These are phyloP conservation scores for Colletotrichum cuscutae DNA, from an alignment of 2,329 filamentous ascomycete genomes.

Conservation along the genomic window DNA sequence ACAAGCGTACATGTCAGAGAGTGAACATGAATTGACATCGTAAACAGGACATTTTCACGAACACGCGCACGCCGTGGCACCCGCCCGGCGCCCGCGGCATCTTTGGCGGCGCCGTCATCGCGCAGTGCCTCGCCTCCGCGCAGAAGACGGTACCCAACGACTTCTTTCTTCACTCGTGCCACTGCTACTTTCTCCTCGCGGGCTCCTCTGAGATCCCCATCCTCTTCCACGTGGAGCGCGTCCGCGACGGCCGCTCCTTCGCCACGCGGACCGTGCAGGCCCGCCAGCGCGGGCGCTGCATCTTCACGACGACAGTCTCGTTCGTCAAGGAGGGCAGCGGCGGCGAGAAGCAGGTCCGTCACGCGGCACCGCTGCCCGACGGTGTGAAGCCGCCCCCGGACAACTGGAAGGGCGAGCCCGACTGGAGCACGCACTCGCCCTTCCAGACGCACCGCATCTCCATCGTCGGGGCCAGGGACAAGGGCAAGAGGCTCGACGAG, in stretches of 20 bases:
- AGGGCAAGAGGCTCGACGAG: constrained; percentile 50
- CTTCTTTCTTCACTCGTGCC: constrained; percentile 94
- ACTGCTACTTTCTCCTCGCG: constrained; percentile 98
- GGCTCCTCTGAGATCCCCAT: constrained; percentile 87
- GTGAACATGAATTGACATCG: not conserved
- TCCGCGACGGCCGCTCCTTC: constrained; percentile 90
- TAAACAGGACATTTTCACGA: constrained; percentile 90
- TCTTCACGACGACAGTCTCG: constrained; percentile 95
- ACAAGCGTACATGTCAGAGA: not conserved
- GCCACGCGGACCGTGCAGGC: constrained; percentile 97
- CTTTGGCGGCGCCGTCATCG: constrained; percentile 93
- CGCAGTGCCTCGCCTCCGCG: constrained; percentile 88
- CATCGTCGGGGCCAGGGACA: constrained; percentile 49
- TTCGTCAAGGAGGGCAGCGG: constrained; percentile 78
- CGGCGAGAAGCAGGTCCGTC: constrained; percentile 65
- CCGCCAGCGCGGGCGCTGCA: constrained; percentile 84
- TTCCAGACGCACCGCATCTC: constrained; percentile 58
- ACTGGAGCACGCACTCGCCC: constrained; percentile 61
- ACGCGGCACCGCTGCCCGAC: constrained; percentile 70
- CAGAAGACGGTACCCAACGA: constrained; percentile 84
- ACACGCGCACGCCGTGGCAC: constrained; percentile 91
- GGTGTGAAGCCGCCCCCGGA: constrained; percentile 50
- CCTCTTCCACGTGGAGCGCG: constrained; percentile 93
- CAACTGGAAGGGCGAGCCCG: constrained; percentile 53
- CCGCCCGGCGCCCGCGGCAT: constrained; percentile 92